Base-by-base conservation (phyloP, 2,329 filamentous ascomycete genomes). In the Fusarium sp. region DNA sequence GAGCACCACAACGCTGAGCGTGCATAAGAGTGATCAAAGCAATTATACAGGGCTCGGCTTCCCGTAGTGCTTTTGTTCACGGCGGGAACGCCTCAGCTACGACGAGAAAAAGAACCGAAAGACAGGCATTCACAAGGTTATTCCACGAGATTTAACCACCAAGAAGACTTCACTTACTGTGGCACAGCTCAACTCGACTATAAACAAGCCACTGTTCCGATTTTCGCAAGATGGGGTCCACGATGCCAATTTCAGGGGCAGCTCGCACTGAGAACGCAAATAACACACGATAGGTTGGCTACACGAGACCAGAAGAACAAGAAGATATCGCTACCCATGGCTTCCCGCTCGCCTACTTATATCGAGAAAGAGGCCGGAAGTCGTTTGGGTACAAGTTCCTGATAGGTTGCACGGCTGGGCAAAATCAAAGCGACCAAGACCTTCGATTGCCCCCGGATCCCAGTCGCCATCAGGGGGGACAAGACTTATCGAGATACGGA, bases 1-100 rank as follows among this genome's bases (percentile, higher is more conserved):
- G 18, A n/a, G 14, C 1, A 9, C 2, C 8, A 15, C 22, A 12
- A 3, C n/a, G 3, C 20, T 5, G 39, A 35, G n/a, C 3, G 6
- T 10, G 4, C 6, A 7, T 2, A 12, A n/a, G 10, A 28, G 14
- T 6, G 20, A 28, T 4, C n/a, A 15, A 16, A n/a, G n/a, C 5
- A 26, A 15, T 31, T 7, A 26, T 15, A 16, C 2, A 33, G 24
- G 7, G 3, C 7, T 14, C 20, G 5, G 6, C 6, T 14, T 18
- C 24, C 16, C 6, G 7, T 15, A 39, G 9, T 13, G 15, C 39
- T 22, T 5, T 35, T 18, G 39, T 4, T 22, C 24, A n/a, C n/a
- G 4, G 12, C 16, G 22, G 26, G 24, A 12, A 15, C 9, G 14
- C 20, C 20, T 38, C 24, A 6, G n/a, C 39, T 22, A 26, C 14